Evolutionary conservation across 2,329 filamentous ascomycete genomes (phyloP), one percentile per base, ranked within the genome.

Genomic region (Botrytis cinerea): DNA sequence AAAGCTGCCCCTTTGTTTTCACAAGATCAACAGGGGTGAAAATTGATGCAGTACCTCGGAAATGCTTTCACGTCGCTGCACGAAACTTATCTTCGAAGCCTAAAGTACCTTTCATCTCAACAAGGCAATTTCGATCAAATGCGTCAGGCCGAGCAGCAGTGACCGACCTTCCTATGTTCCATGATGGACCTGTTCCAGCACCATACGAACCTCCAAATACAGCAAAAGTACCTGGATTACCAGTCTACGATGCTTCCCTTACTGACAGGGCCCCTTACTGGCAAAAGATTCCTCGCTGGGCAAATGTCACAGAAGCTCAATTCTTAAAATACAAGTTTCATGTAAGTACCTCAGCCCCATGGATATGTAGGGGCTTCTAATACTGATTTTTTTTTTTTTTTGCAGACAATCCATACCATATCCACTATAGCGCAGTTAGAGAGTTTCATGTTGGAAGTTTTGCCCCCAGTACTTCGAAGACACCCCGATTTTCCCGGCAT

Each of bases 291-390:
- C 80, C 84, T 1, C 78, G 83, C 35, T 90, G 87, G 87, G 81
- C 84, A 72, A 77, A 87, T 75, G 82, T 88, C 0, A 77, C 85
- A 0, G 77, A 81, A 4, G 79, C 84, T 2, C 81, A 87, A 0
- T 90, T 89, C 75, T 81, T 87, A 32, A 86, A 83, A 48, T 87
- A 89, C 74, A 79, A 82, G 18, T 90, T 87, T 86, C 85, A 87
- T 76, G 87, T 88, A 81, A 80, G 85, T 84, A n/a, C 18, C n/a
- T 14, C 66, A 22, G 48, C n/a, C 38, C 38, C 8, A 43, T 57
- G 35, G 25, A 8, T n/a, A 57, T 43, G 4, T 22, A 28, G n/a
- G 38, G n/a, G 28, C 43, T 57, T 18, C n/a, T 25, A 45, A 57
- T 57, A 20, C 38, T 69, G 35, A 69, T 32, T 32, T 32, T 32